Conservation (phyloP, 805 yeast genomes). For the Metahyphopichia silvanorum region DNA sequence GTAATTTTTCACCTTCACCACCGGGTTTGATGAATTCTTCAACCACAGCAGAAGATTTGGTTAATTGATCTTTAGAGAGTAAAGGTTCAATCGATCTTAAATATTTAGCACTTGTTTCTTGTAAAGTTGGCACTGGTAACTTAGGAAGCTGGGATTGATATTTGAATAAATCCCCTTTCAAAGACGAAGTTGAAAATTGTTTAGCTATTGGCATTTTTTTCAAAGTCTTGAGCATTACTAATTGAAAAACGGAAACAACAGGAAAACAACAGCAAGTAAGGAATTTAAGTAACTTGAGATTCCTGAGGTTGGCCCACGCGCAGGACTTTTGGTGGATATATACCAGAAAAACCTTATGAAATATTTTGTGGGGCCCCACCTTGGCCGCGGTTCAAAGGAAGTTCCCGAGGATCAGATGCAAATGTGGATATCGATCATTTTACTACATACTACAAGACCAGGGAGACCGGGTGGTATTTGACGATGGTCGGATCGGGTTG, state of each 20-base stretch:
- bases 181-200: constrained; percentile 23
- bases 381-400: too few species aligned
- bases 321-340: too few species aligned
- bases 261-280: too few species aligned
- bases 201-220: constrained; percentile 14
- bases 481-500: too few species aligned
- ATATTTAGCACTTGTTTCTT: constrained; percentile 67
- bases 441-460: too few species aligned
- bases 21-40: constrained; percentile 61
- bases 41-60: constrained; percentile 51
- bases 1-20: constrained; percentile 67
- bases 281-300: too few species aligned
- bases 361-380: too few species aligned
- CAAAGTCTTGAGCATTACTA: constrained; percentile 6
- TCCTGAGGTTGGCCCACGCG: background rate
- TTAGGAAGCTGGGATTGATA: constrained; percentile 74
- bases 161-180: constrained; percentile 66
- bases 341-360: too few species aligned
- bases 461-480: too few species aligned
- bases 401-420: too few species aligned
- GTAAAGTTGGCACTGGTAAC: constrained; percentile 82
- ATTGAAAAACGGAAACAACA: background rate
- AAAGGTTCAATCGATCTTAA: constrained; percentile 72
- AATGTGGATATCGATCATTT: too few species aligned
- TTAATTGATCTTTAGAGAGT: constrained; percentile 48